Evolutionary conservation across 2,329 filamentous ascomycete genomes (phyloP).

Genomic region (Aspergillus neotritici): DNA sequence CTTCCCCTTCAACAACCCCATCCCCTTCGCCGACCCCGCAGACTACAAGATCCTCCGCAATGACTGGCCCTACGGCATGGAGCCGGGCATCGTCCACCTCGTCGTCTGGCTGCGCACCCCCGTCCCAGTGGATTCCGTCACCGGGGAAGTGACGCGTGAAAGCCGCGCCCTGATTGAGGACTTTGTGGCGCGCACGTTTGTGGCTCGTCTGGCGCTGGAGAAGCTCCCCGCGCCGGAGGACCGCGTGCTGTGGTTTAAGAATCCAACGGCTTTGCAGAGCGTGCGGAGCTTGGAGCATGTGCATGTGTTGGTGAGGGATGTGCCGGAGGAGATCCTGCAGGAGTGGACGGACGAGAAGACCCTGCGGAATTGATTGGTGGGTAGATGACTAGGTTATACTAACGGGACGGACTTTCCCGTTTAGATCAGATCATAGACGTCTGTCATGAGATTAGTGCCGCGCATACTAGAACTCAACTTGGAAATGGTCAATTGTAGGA

Average conservation of each 20-base stretch:
- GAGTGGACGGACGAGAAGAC: slow-evolving; percentile 41
- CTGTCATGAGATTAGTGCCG: too few relatives aligned
- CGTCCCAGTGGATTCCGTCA: slow-evolving; percentile 41
- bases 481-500: neutral
- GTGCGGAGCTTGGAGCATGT: slow-evolving; percentile 55
- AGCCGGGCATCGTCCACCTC: slow-evolving; percentile 50
- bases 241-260: slow-evolving; percentile 60
- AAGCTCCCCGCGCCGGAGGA: slow-evolving; percentile 31
- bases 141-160: slow-evolving; percentile 48
- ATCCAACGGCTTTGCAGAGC: slow-evolving; percentile 57
- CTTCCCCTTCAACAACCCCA: slow-evolving; percentile 42
- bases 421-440: slow-evolving; percentile 1
- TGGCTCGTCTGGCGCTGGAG: slow-evolving; percentile 37
- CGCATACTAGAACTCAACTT: too few relatives aligned
- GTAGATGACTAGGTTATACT: too few relatives aligned
- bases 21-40: slow-evolving; percentile 49
- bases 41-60: slow-evolving; percentile 57
- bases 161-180: slow-evolving; percentile 44
- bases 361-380: neutral
- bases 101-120: slow-evolving; percentile 53
- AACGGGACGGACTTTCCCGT: too few relatives aligned
- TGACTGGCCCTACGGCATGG: slow-evolving; percentile 60
- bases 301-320: slow-evolving; percentile 49
- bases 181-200: slow-evolving; percentile 49
- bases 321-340: slow-evolving; percentile 39